These are phyloP conservation scores for Arxiozyma bovina DNA, from an alignment of 1,139 yeast species.

Conservation along the genomic window DNA sequence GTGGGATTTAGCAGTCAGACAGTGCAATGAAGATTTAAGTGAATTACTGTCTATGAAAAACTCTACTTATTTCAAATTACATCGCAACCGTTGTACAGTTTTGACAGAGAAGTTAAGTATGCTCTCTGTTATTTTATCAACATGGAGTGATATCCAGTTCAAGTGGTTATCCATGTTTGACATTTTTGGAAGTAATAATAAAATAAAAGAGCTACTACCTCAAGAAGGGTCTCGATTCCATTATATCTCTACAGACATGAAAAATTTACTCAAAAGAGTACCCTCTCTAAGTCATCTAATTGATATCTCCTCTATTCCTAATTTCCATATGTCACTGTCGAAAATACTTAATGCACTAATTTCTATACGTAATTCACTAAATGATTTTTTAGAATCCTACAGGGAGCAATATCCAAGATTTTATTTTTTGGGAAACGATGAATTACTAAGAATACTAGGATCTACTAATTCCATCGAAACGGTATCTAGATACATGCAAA, in stretches of 20 bases:
- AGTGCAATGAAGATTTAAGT: constrained; percentile 52
- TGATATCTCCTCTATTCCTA: constrained; percentile 50
- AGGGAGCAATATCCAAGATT: constrained; percentile 73
- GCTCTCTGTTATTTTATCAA: constrained; percentile 47
- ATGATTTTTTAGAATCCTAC: constrained; percentile 74
- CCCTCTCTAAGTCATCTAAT: constrained; percentile 46
- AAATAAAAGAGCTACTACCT: constrained; percentile 57
- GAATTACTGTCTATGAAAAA: constrained; percentile 62
- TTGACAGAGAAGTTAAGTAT: constrained; percentile 51
- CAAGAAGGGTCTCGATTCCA: constrained; percentile 62
- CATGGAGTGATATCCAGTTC: constrained; percentile 81
- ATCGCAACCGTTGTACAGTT: constrained; percentile 49
- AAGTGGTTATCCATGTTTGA: constrained; percentile 86
- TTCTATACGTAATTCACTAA: constrained; percentile 56
- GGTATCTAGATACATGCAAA: constrained; percentile 54
- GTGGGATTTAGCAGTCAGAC: constrained; percentile 59
- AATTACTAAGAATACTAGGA: constrained; percentile 75
- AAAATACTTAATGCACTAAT: constrained; percentile 48
- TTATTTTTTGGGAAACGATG: constrained; percentile 87
- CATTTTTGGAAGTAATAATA: constrained; percentile 53
- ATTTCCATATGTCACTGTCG: constrained; percentile 41
- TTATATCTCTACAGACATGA: constrained; percentile 55
- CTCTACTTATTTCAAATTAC: constrained; percentile 54
- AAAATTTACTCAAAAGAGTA: constrained; percentile 43
- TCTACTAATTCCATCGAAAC: constrained; percentile 42